Percentiles rank a stretch among this genome's conserved stretches.
These are phyloP conservation scores for Talaromyces atroroseus DNA, from an alignment of 2,329 filamentous ascomycete genomes.

Conservation along the genomic window DNA sequence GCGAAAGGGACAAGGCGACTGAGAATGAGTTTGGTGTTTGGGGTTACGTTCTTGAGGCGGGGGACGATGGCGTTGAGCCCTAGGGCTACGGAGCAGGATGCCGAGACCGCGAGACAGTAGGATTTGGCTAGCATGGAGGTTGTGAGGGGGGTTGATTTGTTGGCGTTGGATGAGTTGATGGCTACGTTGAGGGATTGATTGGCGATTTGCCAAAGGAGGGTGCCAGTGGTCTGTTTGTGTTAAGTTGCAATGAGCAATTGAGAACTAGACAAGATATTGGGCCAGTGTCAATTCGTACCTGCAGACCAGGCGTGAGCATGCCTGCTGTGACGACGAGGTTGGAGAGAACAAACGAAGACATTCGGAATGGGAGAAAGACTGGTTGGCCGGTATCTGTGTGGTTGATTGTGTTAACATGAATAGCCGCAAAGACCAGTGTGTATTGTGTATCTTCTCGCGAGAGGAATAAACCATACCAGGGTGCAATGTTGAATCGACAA, in stretches of 20 bases:
- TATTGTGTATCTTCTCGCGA: too few relatives aligned
- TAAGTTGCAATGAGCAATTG: not conserved
- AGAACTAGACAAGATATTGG: not conserved
- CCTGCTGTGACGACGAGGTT: slow-evolving; percentile 93
- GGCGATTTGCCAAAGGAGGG: slow-evolving; percentile 86
- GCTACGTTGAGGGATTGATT: slow-evolving; percentile 98
- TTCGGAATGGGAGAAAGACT: slow-evolving; percentile 90
- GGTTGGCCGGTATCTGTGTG: slow-evolving; percentile 77
- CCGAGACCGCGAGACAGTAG: slow-evolving; percentile 85
- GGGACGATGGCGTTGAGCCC: slow-evolving; percentile 88
- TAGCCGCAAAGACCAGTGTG: not conserved
- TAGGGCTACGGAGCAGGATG: slow-evolving; percentile 88
- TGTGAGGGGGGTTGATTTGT: slow-evolving; percentile 89
- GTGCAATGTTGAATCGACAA: slow-evolving; percentile 92
- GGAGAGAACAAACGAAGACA: slow-evolving; percentile 91
- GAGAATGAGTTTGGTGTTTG: slow-evolving; percentile 69
- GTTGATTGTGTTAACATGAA: not conserved
- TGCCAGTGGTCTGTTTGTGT: slow-evolving; percentile 64
- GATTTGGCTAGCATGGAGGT: slow-evolving; percentile 77
- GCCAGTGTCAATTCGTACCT: slow-evolving; percentile 43
- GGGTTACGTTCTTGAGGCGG: slow-evolving; percentile 68
- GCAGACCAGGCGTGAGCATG: slow-evolving; percentile 88
- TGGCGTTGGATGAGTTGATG: slow-evolving; percentile 95
- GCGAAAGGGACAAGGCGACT: slow-evolving; percentile 91
- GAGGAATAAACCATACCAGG: slow-evolving; percentile 67